Percentiles rank a stretch among this genome's conserved stretches.
phyloP scores from a whole-genome alignment of 768 basidiomycete genomes.

The Tubosaeta brunneosetosa region DNA sequence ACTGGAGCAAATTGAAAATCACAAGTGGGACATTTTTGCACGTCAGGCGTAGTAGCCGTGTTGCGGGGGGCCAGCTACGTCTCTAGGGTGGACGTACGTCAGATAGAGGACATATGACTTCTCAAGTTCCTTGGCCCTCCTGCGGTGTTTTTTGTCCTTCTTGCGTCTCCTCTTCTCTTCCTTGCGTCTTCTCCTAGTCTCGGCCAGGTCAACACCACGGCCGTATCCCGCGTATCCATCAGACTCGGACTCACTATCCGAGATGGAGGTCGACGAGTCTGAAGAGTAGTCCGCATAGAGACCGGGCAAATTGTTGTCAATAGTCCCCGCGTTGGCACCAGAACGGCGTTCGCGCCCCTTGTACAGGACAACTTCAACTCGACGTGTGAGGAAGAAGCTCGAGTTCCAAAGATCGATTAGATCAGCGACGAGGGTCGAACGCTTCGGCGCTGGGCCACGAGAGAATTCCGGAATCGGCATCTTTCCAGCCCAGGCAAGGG shows the following conservation, averaged over 20 bases:
- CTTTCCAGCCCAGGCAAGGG: constrained; percentile 71
- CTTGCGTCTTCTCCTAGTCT: constrained; percentile 48
- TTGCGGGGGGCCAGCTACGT: constrained; percentile 16
- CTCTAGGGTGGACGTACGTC: constrained; percentile 41
- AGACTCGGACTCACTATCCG: constrained; percentile 39
- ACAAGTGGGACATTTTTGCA: neutral
- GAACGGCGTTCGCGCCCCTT: constrained; percentile 74
- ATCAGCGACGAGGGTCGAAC: constrained; percentile 59
- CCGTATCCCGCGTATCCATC: constrained; percentile 45
- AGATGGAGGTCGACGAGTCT: constrained; percentile 38
- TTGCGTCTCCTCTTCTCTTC: constrained; percentile 58
- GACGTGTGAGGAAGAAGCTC: constrained; percentile 68
- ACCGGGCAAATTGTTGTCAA: constrained; percentile 52
- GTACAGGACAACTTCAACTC: constrained; percentile 77
- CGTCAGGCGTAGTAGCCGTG: constrained; percentile 27
- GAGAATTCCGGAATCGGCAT: constrained; percentile 57
- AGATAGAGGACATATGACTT: constrained; percentile 64
- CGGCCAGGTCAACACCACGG: constrained; percentile 41
- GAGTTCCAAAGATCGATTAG: constrained; percentile 77
- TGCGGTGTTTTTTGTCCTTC: constrained; percentile 60
- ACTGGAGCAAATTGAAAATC: neutral
- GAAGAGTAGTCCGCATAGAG: constrained; percentile 41
- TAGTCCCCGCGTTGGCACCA: constrained; percentile 50
- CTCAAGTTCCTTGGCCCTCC: constrained; percentile 54
- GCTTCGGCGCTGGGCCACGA: constrained; percentile 48